Base-by-base conservation (phyloP, 2,329 filamentous ascomycete species). In the Magnaporthiopsis rhizophila region DNA sequence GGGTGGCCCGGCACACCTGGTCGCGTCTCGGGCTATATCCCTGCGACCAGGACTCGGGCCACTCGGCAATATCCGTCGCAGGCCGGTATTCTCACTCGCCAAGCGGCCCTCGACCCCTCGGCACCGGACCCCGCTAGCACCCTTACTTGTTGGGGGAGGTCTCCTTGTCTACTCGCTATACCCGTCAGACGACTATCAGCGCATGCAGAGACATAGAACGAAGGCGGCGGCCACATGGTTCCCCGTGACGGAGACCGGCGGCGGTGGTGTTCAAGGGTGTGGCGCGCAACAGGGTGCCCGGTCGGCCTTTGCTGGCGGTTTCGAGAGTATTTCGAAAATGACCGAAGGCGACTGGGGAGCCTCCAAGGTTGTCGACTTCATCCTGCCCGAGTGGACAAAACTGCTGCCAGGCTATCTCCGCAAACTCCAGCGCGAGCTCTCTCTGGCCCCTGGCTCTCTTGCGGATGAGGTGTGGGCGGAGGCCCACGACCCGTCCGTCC, bases 381-480 rank as follows among this genome's bases (percentile, higher is more conserved):
- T 98, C 45, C 76, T 96, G 3, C 94, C 94, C 0, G 86, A 90
- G 58, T 98, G 94, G 94, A 87, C 89, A 45, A 89, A 86, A 68
- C 74, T 86, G 58, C 79, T 97, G 24, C 93, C 93, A 0, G 87
- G 81, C 3, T 92, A 91, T 64, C 79, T 96, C 64, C 83, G 85
- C 66, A 97, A 97, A 74, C 83, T 98, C 45, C 92, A 97, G 73
- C 85, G 86, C 28, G 94, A 98, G 76, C 81, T 97, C 21, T 95
- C 91, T 45, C 89, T 95, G 86, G 86, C 89, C 0, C 90, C 92
- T 0, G 94, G 92, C 1, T 96, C 92, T 0, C 79, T 99, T 58
- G 92, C 94, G 15, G 89, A 96, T 72, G 91, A 97, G 69, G 95
- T 99, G 65, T 98, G 95, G 95, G 81, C 83, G 68, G 94, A 98